phyloP scores from a whole-genome alignment of 129 eudicot species.

The Kitagawia praeruptora region DNA sequence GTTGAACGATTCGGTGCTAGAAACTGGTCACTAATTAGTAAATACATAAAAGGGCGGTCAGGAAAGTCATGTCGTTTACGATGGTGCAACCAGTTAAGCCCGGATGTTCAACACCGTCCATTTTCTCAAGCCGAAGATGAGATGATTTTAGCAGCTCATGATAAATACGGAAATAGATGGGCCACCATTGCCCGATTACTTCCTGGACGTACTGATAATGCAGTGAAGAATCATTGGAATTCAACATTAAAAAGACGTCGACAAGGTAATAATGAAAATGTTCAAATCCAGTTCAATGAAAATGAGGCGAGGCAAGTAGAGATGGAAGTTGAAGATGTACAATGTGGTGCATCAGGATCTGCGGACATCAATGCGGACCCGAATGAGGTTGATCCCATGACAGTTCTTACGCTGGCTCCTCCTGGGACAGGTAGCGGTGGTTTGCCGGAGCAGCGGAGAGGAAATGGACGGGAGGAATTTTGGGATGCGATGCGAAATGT shows the following conservation, averaged over 20 bases:
- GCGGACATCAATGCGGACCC: conserved; percentile 13
- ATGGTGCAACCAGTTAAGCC: conserved; percentile 88
- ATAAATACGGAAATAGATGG: conserved; percentile 62
- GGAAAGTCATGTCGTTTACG: conserved; percentile 73
- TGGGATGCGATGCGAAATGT: conserved; percentile 42
- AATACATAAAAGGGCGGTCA: conserved; percentile 67
- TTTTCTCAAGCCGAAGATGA: conserved; percentile 57
- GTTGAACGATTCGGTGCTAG: conserved; percentile 61
- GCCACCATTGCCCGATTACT: conserved; percentile 70
- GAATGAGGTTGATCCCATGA: conserved; percentile 47
- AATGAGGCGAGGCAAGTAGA: not conserved
- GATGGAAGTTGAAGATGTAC: conserved; percentile 17
- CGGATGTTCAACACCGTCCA: conserved; percentile 64
- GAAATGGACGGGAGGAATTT: conserved; percentile 18
- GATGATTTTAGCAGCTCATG: conserved; percentile 49
- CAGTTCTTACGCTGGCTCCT: conserved; percentile 49
- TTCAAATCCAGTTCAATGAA: not conserved
- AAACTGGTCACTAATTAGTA: conserved; percentile 71
- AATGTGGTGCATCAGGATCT: conserved; percentile 23
- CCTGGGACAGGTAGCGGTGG: conserved; percentile 41
- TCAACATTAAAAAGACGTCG: conserved; percentile 45
- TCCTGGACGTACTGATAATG: conserved; percentile 74
- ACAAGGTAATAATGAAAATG: conserved; percentile 2
- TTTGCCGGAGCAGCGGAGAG: conserved; percentile 25
- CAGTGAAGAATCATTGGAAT: conserved; percentile 82